Evolutionary conservation across 1,284 basidiomycete species (phyloP).

Genomic region (Bondarzewia mesenterica): DNA sequence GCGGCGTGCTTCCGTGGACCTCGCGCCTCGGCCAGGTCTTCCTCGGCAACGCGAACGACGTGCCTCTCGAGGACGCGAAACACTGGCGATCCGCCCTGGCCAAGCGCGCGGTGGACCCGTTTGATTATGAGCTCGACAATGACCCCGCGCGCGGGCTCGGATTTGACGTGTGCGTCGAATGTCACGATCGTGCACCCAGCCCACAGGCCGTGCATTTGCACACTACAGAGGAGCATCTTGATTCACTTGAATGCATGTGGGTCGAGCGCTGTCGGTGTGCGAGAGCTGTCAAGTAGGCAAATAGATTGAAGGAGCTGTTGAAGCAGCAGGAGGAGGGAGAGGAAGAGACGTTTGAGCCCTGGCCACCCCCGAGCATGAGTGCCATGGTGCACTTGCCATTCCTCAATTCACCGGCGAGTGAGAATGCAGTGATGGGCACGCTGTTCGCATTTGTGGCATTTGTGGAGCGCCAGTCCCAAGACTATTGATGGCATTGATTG

Average conservation of each 20-base stretch:
- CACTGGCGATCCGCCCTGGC: not conserved
- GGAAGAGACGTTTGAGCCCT: no score
- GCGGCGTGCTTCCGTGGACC: constrained; percentile 7
- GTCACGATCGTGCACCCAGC: constrained; percentile 70
- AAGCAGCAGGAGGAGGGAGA: not conserved
- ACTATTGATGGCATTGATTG: no score
- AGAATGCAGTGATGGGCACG: no score
- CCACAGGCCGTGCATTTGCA: constrained; percentile 53
- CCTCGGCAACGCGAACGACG: constrained; percentile 74
- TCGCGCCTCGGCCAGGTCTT: constrained; percentile 50
- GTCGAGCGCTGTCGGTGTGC: constrained; percentile 23
- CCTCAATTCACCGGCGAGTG: no score
- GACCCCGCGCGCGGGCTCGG: constrained; percentile 53
- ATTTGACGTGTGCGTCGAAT: constrained; percentile 82
- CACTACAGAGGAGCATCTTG: constrained; percentile 66
- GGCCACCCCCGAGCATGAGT: no score
- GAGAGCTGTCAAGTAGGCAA: no score
- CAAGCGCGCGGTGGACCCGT: constrained; percentile 31
- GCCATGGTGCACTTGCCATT: no score
- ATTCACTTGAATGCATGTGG: constrained; percentile 56
- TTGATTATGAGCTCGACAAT: constrained; percentile 49
- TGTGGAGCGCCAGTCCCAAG: no score
- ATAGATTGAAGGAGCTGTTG: no score
- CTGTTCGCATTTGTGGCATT: no score
- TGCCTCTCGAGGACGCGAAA: constrained; percentile 38